Base-by-base conservation (phyloP, 2,329 filamentous ascomycete genomes). In the Fusarium pininemorale region DNA sequence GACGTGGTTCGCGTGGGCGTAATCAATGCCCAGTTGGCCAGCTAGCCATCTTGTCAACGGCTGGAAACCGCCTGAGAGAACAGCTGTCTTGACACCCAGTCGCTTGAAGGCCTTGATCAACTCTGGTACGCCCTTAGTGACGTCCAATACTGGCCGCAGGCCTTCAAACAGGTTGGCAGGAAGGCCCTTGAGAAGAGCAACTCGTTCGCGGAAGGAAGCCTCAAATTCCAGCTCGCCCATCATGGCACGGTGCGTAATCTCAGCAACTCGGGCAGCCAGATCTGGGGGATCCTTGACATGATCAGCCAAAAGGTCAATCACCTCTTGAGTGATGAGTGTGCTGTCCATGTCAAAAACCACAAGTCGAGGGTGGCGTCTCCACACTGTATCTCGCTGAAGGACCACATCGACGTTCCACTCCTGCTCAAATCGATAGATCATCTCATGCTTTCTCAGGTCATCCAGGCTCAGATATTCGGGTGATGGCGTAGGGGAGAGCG, bases 261-360 rank as follows among this genome's bases (percentile, higher is more conserved):
- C 90, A 15, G 94, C 93, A 44, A 99, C 96, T 77, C 93, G 87
- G 60, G 91, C 91, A 77, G 94, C 91, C n/a, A 97, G 89, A 59
- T 94, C 94, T 5, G 89, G 83, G 80, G 88, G 85, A 83, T 93
- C 85, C 54, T 84, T 86, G 78, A 98, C 90, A 42, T 93, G 93
- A 61, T 93, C 91, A 8, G 96, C 96, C 64, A 99, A 92, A 78
- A 98, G 91, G 82, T 99, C 96, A 80, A 99, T 98, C 69, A 98
- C 95, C 85, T 99, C 96, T 82, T 99, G 95, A 61, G 96, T 93
- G 81, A 99, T 98, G 69, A 99, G 89, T 0, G 96, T 99, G 82
- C 93, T 96, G 85, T 99, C 96, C 96, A 99, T 99, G 82, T 99
- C 96, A 80, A 99, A 99, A 38, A 98, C 94, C 7, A 96, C 95